A percentile compares a stretch with the other conserved stretches of the same genome.
phyloP scores from a whole-genome alignment of 2,329 filamentous ascomycete genomes.

The Aureobasidium lini region DNA sequence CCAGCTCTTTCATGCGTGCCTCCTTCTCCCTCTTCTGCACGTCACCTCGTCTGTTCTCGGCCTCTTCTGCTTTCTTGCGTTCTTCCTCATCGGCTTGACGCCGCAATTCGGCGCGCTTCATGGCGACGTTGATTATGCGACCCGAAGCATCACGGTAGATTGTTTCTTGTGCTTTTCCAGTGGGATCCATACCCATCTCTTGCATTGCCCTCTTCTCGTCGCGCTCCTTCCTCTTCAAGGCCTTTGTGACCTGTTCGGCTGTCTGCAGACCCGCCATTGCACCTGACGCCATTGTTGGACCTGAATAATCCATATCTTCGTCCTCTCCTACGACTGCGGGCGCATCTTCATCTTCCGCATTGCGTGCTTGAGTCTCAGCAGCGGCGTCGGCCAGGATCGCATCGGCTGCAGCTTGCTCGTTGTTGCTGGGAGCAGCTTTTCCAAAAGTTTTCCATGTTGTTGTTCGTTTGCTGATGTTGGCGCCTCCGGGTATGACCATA shows the following conservation, averaged over 20 bases:
- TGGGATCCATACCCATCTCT: slow-evolving; percentile 37
- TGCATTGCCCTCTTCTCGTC: slow-evolving; percentile 50
- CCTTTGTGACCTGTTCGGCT: slow-evolving; percentile 60
- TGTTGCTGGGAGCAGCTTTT: slow-evolving; percentile 40
- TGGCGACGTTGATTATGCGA: slow-evolving; percentile 83
- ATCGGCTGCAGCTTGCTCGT: slow-evolving; percentile 56
- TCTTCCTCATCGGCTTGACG: slow-evolving; percentile 66
- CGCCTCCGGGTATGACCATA: slow-evolving; percentile 33
- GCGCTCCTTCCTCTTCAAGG: slow-evolving; percentile 54
- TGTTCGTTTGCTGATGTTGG: slow-evolving; percentile 70
- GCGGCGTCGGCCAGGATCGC: slow-evolving; percentile 30
- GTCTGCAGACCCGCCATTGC: slow-evolving; percentile 82
- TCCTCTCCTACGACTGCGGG: slow-evolving; percentile 45
- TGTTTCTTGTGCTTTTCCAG: slow-evolving; percentile 59
- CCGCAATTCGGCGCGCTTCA: slow-evolving; percentile 83
- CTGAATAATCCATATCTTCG: slow-evolving; percentile 37
- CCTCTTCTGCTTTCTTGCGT: slow-evolving; percentile 55
- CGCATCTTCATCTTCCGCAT: slow-evolving; percentile 35
- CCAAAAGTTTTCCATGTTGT: slow-evolving; percentile 75
- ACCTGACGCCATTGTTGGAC: slow-evolving; percentile 75
- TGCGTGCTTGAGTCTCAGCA: slow-evolving; percentile 24
- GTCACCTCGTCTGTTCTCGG: slow-evolving; percentile 71
- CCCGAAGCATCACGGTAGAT: slow-evolving; percentile 94
- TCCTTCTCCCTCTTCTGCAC: slow-evolving; percentile 67
- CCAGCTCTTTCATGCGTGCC: slow-evolving; percentile 57